phyloP scores from a whole-genome alignment of 352 stramenopile genomes.

The Phytophthora boehmeriae region DNA sequence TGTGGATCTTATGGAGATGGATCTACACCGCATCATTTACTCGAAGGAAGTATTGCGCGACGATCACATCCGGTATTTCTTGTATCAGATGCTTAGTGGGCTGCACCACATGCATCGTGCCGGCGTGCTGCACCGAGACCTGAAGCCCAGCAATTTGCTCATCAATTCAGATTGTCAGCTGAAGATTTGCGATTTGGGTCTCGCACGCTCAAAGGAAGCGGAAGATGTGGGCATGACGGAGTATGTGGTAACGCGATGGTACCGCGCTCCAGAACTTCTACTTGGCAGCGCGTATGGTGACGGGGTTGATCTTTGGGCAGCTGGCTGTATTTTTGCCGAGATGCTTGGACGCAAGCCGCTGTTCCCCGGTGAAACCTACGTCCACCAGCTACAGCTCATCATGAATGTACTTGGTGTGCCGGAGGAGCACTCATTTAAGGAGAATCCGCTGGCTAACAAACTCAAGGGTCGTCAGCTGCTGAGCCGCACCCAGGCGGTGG shows the following conservation, averaged over 20 bases:
- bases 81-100: slow-evolving; percentile 93
- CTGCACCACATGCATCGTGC: slow-evolving; percentile 88
- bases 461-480: slow-evolving; percentile 85
- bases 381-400: slow-evolving; percentile 89
- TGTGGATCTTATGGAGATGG: slow-evolving; percentile 93
- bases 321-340: slow-evolving; percentile 88
- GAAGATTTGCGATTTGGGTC: slow-evolving; percentile 97
- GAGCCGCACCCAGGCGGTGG: slow-evolving; percentile 79
- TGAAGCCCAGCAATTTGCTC: slow-evolving; percentile 89
- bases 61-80: slow-evolving; percentile 94
- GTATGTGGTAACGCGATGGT: slow-evolving; percentile 92
- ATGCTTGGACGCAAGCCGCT: slow-evolving; percentile 88
- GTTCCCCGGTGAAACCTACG: slow-evolving; percentile 87
- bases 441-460: slow-evolving; percentile 89
- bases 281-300: slow-evolving; percentile 86
- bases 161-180: slow-evolving; percentile 95
- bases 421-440: slow-evolving; percentile 89
- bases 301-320: slow-evolving; percentile 86
- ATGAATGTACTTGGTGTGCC: slow-evolving; percentile 90
- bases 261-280: slow-evolving; percentile 85
- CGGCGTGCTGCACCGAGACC: slow-evolving; percentile 83
- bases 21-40: slow-evolving; percentile 93
- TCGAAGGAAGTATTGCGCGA: slow-evolving; percentile 92
- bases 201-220: slow-evolving; percentile 88
- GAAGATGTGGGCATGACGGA: slow-evolving; percentile 92